Conservation (phyloP, 768 basidiomycete species). For the Lactarius hengduanensis region DNA sequence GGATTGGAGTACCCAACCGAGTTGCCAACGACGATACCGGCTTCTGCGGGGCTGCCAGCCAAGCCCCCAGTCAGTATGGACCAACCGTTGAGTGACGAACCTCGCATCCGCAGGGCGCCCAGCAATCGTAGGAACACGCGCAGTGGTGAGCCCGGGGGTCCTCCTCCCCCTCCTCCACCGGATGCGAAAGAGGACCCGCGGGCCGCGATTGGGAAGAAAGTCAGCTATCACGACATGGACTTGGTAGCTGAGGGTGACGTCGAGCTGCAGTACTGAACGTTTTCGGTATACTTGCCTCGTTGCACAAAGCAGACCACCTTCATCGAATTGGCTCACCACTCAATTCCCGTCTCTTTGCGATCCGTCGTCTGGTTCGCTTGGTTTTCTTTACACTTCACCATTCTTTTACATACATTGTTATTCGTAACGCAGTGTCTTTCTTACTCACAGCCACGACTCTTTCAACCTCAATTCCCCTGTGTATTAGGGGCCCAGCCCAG, state of each 20-base stretch:
- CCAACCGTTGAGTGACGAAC: slow-evolving; percentile 47
- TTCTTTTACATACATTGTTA: slow-evolving; percentile 23
- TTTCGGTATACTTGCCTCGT: neutral
- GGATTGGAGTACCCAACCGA: slow-evolving; percentile 43
- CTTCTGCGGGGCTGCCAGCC: slow-evolving; percentile 73
- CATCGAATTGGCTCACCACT: neutral
- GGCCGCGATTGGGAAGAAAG: slow-evolving; percentile 81
- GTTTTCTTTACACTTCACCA: slow-evolving; percentile 19
- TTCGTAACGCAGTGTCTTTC: slow-evolving; percentile 19
- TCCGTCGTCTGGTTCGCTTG: slow-evolving; percentile 5
- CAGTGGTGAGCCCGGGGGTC: slow-evolving; percentile 41
- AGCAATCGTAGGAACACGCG: slow-evolving; percentile 39
- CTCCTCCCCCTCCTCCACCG: slow-evolving; percentile 77
- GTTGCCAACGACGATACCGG: slow-evolving; percentile 47
- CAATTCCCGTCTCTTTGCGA: slow-evolving; percentile 5
- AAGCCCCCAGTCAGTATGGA: slow-evolving; percentile 56
- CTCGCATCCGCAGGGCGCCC: slow-evolving; percentile 38
- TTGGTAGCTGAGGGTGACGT: slow-evolving; percentile 72
- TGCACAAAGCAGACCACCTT: neutral
- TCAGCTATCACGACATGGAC: slow-evolving; percentile 97
- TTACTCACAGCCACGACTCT: slow-evolving; percentile 20
- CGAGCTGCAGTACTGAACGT: slow-evolving; percentile 40
- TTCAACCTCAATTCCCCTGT: slow-evolving; percentile 7
- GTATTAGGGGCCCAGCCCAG: neutral
- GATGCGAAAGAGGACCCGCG: slow-evolving; percentile 92